These are phyloP conservation scores for Caloboletus firmus DNA, from an alignment of 1,284 basidiomycete genomes.

Conservation along the genomic window DNA sequence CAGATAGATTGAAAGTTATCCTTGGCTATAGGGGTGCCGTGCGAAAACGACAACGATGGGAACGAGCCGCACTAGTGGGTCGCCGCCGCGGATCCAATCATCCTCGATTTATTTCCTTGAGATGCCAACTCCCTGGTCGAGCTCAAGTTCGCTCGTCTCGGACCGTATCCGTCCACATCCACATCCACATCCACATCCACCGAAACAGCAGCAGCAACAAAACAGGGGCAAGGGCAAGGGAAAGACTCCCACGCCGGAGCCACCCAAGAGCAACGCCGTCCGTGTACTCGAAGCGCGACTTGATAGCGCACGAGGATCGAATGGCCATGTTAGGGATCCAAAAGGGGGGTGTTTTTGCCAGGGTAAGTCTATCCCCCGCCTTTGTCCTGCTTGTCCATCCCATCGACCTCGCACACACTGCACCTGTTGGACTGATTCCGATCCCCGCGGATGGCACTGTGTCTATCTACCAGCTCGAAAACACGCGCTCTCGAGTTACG, in stretches of 20 bases:
- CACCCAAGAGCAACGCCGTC: slow-evolving; percentile 47
- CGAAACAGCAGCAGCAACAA: slow-evolving; percentile 22
- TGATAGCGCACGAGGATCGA: slow-evolving; percentile 34
- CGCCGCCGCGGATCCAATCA: too few relatives aligned
- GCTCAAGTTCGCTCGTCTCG: slow-evolving; percentile 39
- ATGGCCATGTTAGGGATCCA: slow-evolving; percentile 46
- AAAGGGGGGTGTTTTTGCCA: slow-evolving; percentile 69
- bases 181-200: neutral
- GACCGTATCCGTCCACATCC: slow-evolving; percentile 36
- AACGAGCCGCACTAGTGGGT: too few relatives aligned
- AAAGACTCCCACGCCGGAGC: slow-evolving; percentile 33
- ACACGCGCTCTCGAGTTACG: slow-evolving; percentile 56
- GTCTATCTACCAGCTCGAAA: slow-evolving; percentile 47
- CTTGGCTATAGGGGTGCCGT: too few relatives aligned
- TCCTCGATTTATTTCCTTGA: neutral
- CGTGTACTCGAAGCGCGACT: slow-evolving; percentile 44
- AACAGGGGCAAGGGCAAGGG: slow-evolving; percentile 36
- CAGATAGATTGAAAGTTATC: too few relatives aligned
- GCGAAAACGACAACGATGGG: too few relatives aligned
- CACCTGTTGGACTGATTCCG: neutral
- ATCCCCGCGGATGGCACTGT: too few relatives aligned
- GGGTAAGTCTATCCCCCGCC: slow-evolving; percentile 44
- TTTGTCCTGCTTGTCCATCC: neutral
- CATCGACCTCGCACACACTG: neutral
- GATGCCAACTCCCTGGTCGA: slow-evolving; percentile 25